phyloP scores from a whole-genome alignment of 352 stramenopile genomes.

The Pythium sukuiense region DNA sequence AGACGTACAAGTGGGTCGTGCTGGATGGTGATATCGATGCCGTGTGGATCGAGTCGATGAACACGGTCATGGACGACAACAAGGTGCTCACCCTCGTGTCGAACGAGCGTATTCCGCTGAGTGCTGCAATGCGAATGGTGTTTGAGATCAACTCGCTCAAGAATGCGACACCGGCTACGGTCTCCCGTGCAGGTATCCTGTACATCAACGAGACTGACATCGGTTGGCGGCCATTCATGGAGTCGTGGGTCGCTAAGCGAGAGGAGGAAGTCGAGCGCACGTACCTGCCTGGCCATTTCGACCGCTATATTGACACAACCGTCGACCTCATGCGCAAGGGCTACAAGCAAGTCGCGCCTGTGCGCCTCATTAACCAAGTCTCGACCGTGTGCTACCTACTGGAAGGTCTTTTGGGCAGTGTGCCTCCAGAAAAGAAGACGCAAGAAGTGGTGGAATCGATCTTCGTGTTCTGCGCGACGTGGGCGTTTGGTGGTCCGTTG shows the following conservation, averaged over 20 bases:
- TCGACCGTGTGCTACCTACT: slow-evolving; percentile 96
- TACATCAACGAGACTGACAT: slow-evolving; percentile 91
- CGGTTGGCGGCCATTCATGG: slow-evolving; percentile 95
- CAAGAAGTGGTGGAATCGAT: slow-evolving; percentile 93
- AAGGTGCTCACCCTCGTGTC: slow-evolving; percentile 94
- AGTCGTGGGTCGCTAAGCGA: slow-evolving; percentile 93
- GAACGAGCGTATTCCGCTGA: slow-evolving; percentile 86
- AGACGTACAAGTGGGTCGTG: slow-evolving; percentile 90
- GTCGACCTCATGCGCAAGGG: slow-evolving; percentile 93
- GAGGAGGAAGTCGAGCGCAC: slow-evolving; percentile 91
- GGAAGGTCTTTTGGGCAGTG: slow-evolving; percentile 88
- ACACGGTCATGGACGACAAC: slow-evolving; percentile 98
- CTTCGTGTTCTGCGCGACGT: slow-evolving; percentile 96
- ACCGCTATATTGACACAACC: slow-evolving; percentile 95
- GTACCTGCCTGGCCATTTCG: slow-evolving; percentile 93
- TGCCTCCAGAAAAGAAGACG: slow-evolving; percentile 90
- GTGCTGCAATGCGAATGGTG: slow-evolving; percentile 87
- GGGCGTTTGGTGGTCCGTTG: slow-evolving; percentile 96
- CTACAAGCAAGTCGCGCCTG: slow-evolving; percentile 94
- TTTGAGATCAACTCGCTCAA: slow-evolving; percentile 91
- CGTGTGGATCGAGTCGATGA: slow-evolving; percentile 93
- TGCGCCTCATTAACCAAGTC: slow-evolving; percentile 95
- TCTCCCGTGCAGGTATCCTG: slow-evolving; percentile 86
- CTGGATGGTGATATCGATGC: slow-evolving; percentile 88
- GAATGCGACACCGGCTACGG: slow-evolving; percentile 83